A percentile compares a stretch with the other conserved stretches of the same genome.
These are phyloP conservation scores for Amanita fuliginea DNA, from an alignment of 768 basidiomycete genomes.

Conservation along the genomic window DNA sequence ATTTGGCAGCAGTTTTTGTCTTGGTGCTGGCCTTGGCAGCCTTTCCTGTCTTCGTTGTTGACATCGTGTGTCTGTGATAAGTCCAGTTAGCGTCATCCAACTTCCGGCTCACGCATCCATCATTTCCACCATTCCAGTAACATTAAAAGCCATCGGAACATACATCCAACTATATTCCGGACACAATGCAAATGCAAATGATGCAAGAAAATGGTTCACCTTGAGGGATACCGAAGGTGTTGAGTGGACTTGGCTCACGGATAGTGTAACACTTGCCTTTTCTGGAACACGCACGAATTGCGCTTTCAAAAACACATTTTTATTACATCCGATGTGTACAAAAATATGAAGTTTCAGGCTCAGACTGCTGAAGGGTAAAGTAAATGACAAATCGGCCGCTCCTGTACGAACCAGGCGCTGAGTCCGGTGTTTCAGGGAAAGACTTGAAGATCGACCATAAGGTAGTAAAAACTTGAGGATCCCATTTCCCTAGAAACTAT, in stretches of 20 bases:
- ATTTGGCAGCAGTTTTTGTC: slow-evolving; percentile 22
- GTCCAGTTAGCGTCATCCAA: slow-evolving; percentile 5
- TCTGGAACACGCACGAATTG: not conserved
- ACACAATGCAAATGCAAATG: not conserved
- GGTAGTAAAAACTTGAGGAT: too few relatives aligned
- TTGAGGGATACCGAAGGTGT: slow-evolving; percentile 5
- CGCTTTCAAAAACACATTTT: too few relatives aligned
- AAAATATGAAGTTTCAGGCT: too few relatives aligned
- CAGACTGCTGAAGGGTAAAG: too few relatives aligned
- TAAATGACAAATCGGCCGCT: too few relatives aligned
- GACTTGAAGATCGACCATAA: too few relatives aligned
- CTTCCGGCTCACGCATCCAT: not conserved
- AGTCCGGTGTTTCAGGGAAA: too few relatives aligned
- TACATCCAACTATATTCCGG: not conserved
- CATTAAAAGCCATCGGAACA: not conserved
- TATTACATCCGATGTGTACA: too few relatives aligned
- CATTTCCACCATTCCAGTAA: not conserved
- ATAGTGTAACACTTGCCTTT: not conserved
- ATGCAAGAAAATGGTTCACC: slow-evolving; percentile 1
- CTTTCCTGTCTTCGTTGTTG: slow-evolving; percentile 59
- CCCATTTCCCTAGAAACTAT: too few relatives aligned
- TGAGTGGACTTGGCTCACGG: not conserved
- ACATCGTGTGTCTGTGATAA: slow-evolving; percentile 24
- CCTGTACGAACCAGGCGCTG: too few relatives aligned
- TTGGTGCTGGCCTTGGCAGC: slow-evolving; percentile 32